These are phyloP conservation scores for Halophytophthora batemanensis DNA, from an alignment of 352 stramenopile genomes.

Conservation along the genomic window DNA sequence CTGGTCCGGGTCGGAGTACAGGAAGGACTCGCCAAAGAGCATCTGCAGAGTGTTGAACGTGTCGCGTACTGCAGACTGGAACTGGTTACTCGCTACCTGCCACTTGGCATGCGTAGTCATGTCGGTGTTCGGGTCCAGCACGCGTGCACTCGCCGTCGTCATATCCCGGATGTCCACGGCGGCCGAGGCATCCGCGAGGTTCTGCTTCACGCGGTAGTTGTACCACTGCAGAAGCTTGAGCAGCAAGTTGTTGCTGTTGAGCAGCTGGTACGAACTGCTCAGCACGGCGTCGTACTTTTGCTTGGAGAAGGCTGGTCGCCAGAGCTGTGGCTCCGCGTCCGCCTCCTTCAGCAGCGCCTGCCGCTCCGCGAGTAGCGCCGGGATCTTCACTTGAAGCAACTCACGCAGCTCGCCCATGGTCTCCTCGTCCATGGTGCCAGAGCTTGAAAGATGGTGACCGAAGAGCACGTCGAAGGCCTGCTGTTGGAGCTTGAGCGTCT, in stretches of 20 bases:
- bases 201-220: conserved; percentile 53
- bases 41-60: conserved; percentile 71
- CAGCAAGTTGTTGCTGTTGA: conserved; percentile 83
- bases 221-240: conserved; percentile 83
- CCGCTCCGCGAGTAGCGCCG: conserved; percentile 55
- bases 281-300: conserved; percentile 75
- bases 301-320: conserved; percentile 65
- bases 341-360: conserved; percentile 59
- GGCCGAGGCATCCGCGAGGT: conserved; percentile 30
- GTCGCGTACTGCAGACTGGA: conserved; percentile 49
- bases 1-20: conserved; percentile 75
- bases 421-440: conserved; percentile 46
- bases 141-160: conserved; percentile 11
- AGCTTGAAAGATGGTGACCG: conserved; percentile 60
- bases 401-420: conserved; percentile 51
- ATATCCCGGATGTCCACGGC: conserved; percentile 52
- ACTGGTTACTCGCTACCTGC: conserved; percentile 48
- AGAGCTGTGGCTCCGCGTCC: conserved; percentile 60
- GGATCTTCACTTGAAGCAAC: conserved; percentile 58
- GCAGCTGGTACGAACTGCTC: conserved; percentile 49
- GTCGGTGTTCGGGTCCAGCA: conserved; percentile 22
- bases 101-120: conserved; percentile 43
- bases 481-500: conserved; percentile 64
- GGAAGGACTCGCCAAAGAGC: conserved; percentile 71
- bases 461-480: conserved; percentile 68